Percentiles rank a stretch among this genome's conserved stretches.
These are phyloP conservation scores for Ophiocordyceps sinensis DNA, from an alignment of 2,329 filamentous ascomycete genomes.

Conservation along the genomic window DNA sequence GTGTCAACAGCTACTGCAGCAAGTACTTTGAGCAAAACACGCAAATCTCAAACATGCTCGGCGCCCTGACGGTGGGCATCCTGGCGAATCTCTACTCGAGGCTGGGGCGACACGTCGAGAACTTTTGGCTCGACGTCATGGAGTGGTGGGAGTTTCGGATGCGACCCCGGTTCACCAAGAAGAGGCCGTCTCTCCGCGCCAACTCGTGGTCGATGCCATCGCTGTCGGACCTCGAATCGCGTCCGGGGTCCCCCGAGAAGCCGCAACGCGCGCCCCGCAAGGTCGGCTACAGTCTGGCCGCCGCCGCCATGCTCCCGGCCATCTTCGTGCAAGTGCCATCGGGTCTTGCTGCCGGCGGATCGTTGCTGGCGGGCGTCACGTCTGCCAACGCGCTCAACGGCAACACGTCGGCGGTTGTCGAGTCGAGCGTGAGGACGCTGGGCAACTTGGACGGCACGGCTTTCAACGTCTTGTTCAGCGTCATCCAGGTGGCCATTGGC, in stretches of 20 bases:
- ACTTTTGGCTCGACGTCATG: slow-evolving; percentile 31
- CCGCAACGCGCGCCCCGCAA: slow-evolving; percentile 20
- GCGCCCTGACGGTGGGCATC: slow-evolving; percentile 62
- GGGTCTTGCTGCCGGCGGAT: slow-evolving; percentile 45
- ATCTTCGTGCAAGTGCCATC: slow-evolving; percentile 63
- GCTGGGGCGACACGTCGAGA: slow-evolving; percentile 43
- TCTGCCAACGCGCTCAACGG: slow-evolving; percentile 39
- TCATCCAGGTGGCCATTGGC: slow-evolving; percentile 47
- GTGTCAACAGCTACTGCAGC: slow-evolving; percentile 60
- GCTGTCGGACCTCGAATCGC: slow-evolving; percentile 17
- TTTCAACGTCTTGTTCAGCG: slow-evolving; percentile 40
- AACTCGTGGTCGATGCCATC: slow-evolving; percentile 18
- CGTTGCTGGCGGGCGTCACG: slow-evolving; percentile 41
- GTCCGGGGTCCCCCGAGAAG: slow-evolving; percentile 10
- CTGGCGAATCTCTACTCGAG: slow-evolving; percentile 68
- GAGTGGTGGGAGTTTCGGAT: slow-evolving; percentile 36
- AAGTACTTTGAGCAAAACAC: slow-evolving; percentile 53
- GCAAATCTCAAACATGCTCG: slow-evolving; percentile 65
- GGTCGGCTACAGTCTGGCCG: slow-evolving; percentile 63
- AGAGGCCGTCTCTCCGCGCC: slow-evolving; percentile 10
- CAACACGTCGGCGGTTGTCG: slow-evolving; percentile 12
- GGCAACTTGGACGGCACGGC: slow-evolving; percentile 27
- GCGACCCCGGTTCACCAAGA: slow-evolving; percentile 17
- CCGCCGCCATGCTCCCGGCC: slow-evolving; percentile 71
- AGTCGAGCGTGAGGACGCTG: slow-evolving; percentile 4